A percentile compares a stretch with the other conserved stretches of the same genome.
phyloP scores from a whole-genome alignment of 192 early-diverging fungal genomes.

The Phycomyces nitens region DNA sequence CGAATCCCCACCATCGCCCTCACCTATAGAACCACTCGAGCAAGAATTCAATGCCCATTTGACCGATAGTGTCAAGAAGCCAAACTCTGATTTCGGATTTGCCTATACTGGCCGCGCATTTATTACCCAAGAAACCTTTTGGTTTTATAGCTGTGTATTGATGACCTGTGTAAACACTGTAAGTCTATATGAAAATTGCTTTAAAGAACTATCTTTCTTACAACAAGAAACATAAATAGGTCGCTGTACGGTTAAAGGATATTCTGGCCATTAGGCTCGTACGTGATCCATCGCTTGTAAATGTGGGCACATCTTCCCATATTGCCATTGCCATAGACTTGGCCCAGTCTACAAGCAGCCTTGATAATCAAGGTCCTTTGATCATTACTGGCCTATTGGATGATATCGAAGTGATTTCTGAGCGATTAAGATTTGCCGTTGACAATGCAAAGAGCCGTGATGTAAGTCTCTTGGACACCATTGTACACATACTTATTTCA shows the following conservation, averaged over 20 bases:
- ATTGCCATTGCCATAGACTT: slow-evolving; percentile 20
- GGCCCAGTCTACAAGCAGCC: not conserved
- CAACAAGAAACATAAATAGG: too few species aligned
- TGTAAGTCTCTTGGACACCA: too few species aligned
- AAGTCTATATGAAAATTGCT: slow-evolving; percentile 1
- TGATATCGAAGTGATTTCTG: slow-evolving; percentile 31
- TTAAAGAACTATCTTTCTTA: too few species aligned
- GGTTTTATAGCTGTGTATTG: slow-evolving; percentile 60
- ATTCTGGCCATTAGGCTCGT: slow-evolving; percentile 33
- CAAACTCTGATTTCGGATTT: slow-evolving; percentile 26
- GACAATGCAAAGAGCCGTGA: slow-evolving; percentile 21
- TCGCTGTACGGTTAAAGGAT: slow-evolving; percentile 46
- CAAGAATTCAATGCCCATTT: slow-evolving; percentile 14
- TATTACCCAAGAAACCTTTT: slow-evolving; percentile 60
- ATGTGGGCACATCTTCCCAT: slow-evolving; percentile 16
- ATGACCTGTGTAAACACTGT: slow-evolving; percentile 59
- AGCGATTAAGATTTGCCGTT: slow-evolving; percentile 25
- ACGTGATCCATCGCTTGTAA: slow-evolving; percentile 22
- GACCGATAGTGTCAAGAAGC: not conserved
- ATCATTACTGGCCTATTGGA: slow-evolving; percentile 26
- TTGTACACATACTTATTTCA: too few species aligned
- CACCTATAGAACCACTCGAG: slow-evolving; percentile 6
- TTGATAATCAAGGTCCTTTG: slow-evolving; percentile 17
- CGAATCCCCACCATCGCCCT: slow-evolving; percentile 5
- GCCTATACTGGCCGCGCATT: slow-evolving; percentile 54